Conservation (phyloP, 2,329 filamentous ascomycete genomes). For the Epichloe brachyelytri region DNA sequence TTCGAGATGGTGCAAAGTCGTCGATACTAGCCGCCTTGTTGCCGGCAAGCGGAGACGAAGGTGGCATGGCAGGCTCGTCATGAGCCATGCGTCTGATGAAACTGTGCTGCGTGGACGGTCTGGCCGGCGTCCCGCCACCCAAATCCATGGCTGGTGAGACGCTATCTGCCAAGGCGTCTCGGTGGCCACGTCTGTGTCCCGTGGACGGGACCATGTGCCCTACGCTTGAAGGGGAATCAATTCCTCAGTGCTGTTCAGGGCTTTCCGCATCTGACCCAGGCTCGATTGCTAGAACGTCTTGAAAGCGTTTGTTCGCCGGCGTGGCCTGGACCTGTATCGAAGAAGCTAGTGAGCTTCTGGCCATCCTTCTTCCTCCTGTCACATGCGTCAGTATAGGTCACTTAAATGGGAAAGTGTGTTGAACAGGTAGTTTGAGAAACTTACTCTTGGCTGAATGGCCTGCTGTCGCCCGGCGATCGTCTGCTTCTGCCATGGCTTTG, state of each 20-base stretch:
- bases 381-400: conserved; percentile 16
- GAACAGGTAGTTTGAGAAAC: conserved; percentile 11
- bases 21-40: conserved; percentile 11
- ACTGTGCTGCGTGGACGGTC: conserved; percentile 10
- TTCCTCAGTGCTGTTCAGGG: conserved; percentile 16
- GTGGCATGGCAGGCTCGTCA: conserved; percentile 18
- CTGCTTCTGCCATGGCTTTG: conserved; percentile 52
- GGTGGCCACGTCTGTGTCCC: conserved; percentile 19
- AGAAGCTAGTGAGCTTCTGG: conserved; percentile 23
- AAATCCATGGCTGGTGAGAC: conserved; percentile 17
- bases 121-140: conserved; percentile 20
- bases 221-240: conserved; percentile 25
- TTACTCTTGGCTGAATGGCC: conserved; percentile 36
- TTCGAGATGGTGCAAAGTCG: conserved; percentile 8
- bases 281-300: conserved; percentile 30
- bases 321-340: conserved; percentile 43
- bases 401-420: background rate
- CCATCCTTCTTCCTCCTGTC: conserved; percentile 40
- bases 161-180: conserved; percentile 18
- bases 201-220: conserved; percentile 29
- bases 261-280: conserved; percentile 10
- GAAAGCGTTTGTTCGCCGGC: conserved; percentile 41
- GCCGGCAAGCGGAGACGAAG: conserved; percentile 23
- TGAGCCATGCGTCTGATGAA: conserved; percentile 17
- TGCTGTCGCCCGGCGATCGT: conserved; percentile 44